A percentile compares a stretch with the other conserved stretches of the same genome.
Conservation (phyloP, 2,329 filamentous ascomycete genomes). For the Arachnomyces sp. region DNA sequence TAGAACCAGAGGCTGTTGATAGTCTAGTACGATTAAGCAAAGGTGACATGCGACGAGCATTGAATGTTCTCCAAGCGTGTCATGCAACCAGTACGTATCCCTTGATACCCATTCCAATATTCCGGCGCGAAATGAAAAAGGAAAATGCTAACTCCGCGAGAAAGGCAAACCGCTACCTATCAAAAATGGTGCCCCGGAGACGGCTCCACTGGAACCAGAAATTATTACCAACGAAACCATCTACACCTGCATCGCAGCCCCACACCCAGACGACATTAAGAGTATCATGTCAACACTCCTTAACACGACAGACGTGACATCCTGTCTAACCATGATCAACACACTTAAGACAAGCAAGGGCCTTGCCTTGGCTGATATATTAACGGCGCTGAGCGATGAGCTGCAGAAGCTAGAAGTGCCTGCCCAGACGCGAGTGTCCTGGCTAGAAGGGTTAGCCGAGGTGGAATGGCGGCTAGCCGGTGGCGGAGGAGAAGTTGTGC, state of each 20-base stretch:
- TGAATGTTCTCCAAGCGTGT: conserved; percentile 95
- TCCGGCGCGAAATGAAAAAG: background rate
- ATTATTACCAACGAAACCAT: conserved; percentile 86
- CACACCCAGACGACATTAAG: conserved; percentile 79
- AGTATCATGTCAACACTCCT: conserved; percentile 79
- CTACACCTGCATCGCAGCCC: conserved; percentile 94
- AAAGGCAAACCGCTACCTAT: conserved; percentile 60
- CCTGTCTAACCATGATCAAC: conserved; percentile 81
- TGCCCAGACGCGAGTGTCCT: conserved; percentile 77
- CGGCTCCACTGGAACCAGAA: conserved; percentile 59
- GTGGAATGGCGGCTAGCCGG: conserved; percentile 87
- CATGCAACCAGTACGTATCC: conserved; percentile 71
- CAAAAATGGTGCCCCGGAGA: conserved; percentile 52
- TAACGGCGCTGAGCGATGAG: conserved; percentile 79
- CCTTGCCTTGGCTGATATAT: conserved; percentile 84
- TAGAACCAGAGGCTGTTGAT: conserved; percentile 71
- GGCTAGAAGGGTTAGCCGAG: conserved; percentile 84
- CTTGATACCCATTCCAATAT: background rate
- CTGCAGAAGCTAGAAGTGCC: conserved; percentile 75
- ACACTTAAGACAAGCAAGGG: conserved; percentile 79
- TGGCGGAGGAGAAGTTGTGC: conserved; percentile 77
- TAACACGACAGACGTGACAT: conserved; percentile 77
- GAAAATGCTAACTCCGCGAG: conserved; percentile 8
- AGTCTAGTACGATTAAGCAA: conserved; percentile 81
- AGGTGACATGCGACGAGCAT: conserved; percentile 88